A percentile compares a stretch with the other conserved stretches of the same genome.
These are phyloP conservation scores for Neonectria sp. DNA, from an alignment of 2,329 filamentous ascomycete genomes.

Conservation along the genomic window DNA sequence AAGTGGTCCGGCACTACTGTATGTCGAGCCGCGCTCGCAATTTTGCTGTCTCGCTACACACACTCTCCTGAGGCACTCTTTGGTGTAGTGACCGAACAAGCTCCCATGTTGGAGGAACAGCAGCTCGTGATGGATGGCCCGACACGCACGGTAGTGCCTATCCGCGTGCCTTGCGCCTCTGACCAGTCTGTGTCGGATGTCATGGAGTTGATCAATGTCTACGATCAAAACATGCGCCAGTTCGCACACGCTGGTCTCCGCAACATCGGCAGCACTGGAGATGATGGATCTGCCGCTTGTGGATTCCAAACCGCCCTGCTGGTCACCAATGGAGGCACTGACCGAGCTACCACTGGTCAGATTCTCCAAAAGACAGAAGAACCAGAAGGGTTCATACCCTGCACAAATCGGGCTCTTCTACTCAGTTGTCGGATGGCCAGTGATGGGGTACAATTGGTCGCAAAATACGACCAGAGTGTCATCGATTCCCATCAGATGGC, in stretches of 20 bases:
- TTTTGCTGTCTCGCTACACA: constrained; percentile 23
- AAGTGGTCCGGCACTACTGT: background rate
- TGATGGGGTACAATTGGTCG: background rate
- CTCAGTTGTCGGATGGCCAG: constrained; percentile 10
- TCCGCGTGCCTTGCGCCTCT: constrained; percentile 11
- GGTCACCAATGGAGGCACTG: background rate
- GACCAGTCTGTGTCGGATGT: background rate
- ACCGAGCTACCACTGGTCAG: background rate
- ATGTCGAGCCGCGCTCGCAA: constrained; percentile 14
- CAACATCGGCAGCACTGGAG: constrained; percentile 2
- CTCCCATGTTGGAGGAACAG: background rate
- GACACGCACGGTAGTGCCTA: constrained; percentile 9
- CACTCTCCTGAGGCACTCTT: constrained; percentile 20
- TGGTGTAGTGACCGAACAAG: constrained; percentile 13
- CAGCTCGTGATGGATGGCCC: background rate
- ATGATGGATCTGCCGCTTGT: constrained; percentile 22
- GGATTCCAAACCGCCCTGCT: constrained; percentile 27
- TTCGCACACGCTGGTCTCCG: constrained; percentile 11
- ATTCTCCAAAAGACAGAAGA: background rate
- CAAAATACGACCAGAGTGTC: constrained; percentile 13
- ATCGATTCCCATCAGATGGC: constrained; percentile 13
- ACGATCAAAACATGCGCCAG: background rate
- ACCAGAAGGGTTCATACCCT: background rate
- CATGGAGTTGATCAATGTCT: background rate
- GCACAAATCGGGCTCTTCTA: constrained; percentile 13